These are phyloP conservation scores for Ustilago nuda DNA, from an alignment of 1,284 basidiomycete genomes.

Conservation along the genomic window DNA sequence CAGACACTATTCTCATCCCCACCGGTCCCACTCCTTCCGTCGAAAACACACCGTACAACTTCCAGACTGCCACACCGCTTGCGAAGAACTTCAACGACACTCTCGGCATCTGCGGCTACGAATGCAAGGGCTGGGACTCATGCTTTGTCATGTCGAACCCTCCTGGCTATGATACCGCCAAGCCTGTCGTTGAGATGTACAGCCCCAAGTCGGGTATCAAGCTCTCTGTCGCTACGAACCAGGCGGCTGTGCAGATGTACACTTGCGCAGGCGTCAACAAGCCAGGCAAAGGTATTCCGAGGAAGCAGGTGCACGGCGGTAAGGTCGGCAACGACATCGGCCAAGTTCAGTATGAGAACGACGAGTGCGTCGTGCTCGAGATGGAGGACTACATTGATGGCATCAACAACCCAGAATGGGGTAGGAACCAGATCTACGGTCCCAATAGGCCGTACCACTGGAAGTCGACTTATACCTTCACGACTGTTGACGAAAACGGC, in stretches of 20 bases:
- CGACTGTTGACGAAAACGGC: slow-evolving; percentile 47
- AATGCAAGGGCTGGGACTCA: slow-evolving; percentile 62
- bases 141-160: slow-evolving; percentile 60
- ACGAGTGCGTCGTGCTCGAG: slow-evolving; percentile 60
- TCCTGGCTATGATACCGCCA: slow-evolving; percentile 43
- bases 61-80: slow-evolving; percentile 50
- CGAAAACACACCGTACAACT: slow-evolving; percentile 53
- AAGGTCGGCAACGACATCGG: slow-evolving; percentile 46
- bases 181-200: slow-evolving; percentile 55
- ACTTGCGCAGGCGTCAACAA: slow-evolving; percentile 52
- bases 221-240: slow-evolving; percentile 52
- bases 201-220: slow-evolving; percentile 58
- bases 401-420: slow-evolving; percentile 61
- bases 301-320: slow-evolving; percentile 63
- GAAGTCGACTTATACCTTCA: slow-evolving; percentile 59
- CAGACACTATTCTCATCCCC: slow-evolving; percentile 58
- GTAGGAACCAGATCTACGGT: slow-evolving; percentile 57
- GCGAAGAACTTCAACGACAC: slow-evolving; percentile 55
- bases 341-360: slow-evolving; percentile 56
- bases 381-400: slow-evolving; percentile 63
- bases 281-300: slow-evolving; percentile 56
- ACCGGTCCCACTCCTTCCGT: slow-evolving; percentile 53
- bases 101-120: slow-evolving; percentile 53
- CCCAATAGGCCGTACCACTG: slow-evolving; percentile 56
- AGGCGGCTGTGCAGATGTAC: slow-evolving; percentile 61